Percentiles rank a stretch among this genome's conserved stretches.
Conservation (phyloP, 163 green algal species). For the Chloromonas sp. region DNA sequence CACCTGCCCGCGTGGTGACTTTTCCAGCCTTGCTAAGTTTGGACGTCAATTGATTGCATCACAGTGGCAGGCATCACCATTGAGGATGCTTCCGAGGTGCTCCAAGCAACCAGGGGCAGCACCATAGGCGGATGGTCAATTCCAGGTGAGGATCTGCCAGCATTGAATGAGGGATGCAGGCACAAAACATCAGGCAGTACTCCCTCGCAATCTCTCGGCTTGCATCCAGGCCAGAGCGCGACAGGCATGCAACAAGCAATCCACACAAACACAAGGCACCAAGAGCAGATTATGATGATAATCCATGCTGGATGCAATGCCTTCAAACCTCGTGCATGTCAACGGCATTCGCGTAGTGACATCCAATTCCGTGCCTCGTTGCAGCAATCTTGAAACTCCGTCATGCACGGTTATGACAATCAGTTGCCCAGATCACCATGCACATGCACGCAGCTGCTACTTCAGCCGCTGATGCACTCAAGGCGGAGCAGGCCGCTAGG, state of each 20-base stretch:
- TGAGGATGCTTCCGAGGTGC: constrained; percentile 23
- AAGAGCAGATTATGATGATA: neutral
- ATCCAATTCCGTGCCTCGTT: no score
- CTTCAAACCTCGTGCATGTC: no score
- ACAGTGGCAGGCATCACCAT: constrained; percentile 16
- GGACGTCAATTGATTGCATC: neutral
- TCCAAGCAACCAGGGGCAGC: neutral
- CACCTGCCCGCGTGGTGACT: neutral
- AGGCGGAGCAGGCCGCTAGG: no score
- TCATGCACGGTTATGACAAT: constrained; percentile 29
- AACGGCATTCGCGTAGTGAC: no score
- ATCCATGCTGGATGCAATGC: neutral
- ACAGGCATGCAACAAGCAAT: neutral
- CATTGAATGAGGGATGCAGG: no score
- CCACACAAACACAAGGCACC: neutral
- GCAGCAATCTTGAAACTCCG: neutral
- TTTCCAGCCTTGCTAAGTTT: neutral
- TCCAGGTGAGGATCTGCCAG: neutral
- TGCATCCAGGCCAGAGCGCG: neutral
- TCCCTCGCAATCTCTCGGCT: neutral
- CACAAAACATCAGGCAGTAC: no score
- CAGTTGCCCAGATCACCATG: constrained; percentile 16
- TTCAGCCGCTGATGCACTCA: neutral
- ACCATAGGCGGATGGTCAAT: neutral
- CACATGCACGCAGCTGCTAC: neutral